Conservation (phyloP, 805 yeast species). For the Sugiyamaella smithiae region DNA sequence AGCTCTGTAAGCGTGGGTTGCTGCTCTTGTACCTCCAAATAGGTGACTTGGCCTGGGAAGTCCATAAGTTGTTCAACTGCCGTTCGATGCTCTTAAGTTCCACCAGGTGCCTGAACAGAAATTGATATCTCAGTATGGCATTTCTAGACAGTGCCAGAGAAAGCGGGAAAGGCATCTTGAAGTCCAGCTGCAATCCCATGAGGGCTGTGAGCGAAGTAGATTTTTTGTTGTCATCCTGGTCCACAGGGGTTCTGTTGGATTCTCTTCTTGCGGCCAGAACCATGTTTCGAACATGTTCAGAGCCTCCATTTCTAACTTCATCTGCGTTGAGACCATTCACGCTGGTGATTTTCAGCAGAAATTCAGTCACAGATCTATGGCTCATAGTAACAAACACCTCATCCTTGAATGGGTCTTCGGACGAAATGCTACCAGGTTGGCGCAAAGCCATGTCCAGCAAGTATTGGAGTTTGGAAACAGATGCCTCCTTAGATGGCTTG, state of each 20-base stretch:
- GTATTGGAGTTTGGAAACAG: constrained; percentile 35
- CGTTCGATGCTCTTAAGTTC: constrained; percentile 61
- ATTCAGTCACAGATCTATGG: constrained; percentile 33
- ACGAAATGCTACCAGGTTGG: constrained; percentile 40
- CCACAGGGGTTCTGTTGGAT: constrained; percentile 8
- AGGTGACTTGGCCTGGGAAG: constrained; percentile 58
- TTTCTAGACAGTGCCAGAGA: constrained; percentile 71
- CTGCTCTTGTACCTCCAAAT: constrained; percentile 61
- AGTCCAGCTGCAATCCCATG: constrained; percentile 38
- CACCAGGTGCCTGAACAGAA: constrained; percentile 68
- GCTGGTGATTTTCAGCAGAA: constrained; percentile 35
- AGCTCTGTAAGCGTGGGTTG: constrained; percentile 43
- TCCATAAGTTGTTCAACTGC: constrained; percentile 65
- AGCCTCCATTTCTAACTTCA: constrained; percentile 17
- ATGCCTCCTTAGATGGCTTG: constrained; percentile 35
- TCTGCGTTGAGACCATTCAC: constrained; percentile 35
- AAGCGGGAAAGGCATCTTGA: constrained; percentile 75
- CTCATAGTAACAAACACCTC: constrained; percentile 35
- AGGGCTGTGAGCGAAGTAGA: constrained; percentile 27
- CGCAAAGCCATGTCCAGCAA: constrained; percentile 38
- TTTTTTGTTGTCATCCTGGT: constrained; percentile 22
- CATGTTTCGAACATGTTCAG: constrained; percentile 18
- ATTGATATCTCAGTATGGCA: constrained; percentile 71
- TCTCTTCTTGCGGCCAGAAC: constrained; percentile 18
- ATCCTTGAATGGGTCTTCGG: constrained; percentile 36